Base-by-base conservation (phyloP, 1,139 yeast genomes). In the Sugiyamaella sp. region DNA sequence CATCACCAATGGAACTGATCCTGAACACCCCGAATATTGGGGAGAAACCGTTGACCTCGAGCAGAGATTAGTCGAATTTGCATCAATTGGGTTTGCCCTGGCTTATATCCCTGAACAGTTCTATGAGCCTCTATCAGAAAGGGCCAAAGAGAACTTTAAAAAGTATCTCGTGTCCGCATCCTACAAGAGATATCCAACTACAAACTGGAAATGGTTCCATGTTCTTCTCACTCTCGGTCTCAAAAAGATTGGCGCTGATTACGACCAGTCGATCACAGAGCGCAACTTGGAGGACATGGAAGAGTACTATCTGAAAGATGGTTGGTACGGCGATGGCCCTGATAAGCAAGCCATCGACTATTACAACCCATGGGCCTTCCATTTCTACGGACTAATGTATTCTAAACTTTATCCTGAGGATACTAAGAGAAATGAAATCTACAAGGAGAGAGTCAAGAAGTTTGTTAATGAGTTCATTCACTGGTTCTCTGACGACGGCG, bases 361-460 rank as follows among this genome's bases (percentile, higher is more conserved):
- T 53, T 69, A 69, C 52, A 66, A 68, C 55, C 64, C 68, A 9
- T 69, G 65, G 60, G 72, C 72, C 3, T 62, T 69, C 50, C 72
- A 69, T 47, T 68, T 61, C 49, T 69, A 67, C 51, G 64, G 66
- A 10, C 50, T 69, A 40, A 53, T 69, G 50, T 68, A 68, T 52
- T 54, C 56, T n/a, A 56, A 51, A 22, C 54, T 56, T 38, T 49
- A 56, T 21, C 60, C 64, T 9, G 52, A 54, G 37, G 68, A 64
- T 29, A 56, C 58, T 3, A 49, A 44, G 24, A 50, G 69, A 46
- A 50, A 62, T 32, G 47, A 57, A 16, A 53, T 52, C 32, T 66
- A 57, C 46, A 32, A 53, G 27, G 58, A 60, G 16, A 62, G 71
- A 25, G 65, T 69, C 12, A 33, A 47, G 20, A 32, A 49, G 43